Evolutionary conservation across 129 eudicot species (phyloP).

Genomic region (Heracleum sosnowskyi): DNA sequence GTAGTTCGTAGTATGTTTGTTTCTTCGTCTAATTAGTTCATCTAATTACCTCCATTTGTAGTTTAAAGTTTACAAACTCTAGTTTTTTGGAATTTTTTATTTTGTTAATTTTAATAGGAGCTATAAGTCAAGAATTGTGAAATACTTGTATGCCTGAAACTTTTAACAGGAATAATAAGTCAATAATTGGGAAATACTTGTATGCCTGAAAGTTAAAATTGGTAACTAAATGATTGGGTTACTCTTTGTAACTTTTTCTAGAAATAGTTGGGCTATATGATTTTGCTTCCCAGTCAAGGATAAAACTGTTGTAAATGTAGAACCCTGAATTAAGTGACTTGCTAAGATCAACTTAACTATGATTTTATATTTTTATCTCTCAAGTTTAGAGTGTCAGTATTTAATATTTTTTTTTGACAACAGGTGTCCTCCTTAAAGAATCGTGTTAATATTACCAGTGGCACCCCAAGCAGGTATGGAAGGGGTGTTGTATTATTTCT

Average conservation of each 20-base stretch:
- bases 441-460: slow-evolving; percentile 77
- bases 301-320: neutral
- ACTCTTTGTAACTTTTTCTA: neutral
- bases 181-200: neutral
- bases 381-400: neutral
- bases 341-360: slow-evolving; percentile 3
- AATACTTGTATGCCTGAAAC: neutral
- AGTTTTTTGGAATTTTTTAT: too few species aligned
- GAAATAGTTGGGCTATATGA: neutral
- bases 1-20: too few species aligned
- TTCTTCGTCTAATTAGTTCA: too few species aligned
- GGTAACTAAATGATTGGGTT: neutral
- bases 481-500: neutral
- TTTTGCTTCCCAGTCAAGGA: neutral
- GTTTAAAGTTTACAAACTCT: too few species aligned
- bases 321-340: neutral
- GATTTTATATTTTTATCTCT: slow-evolving; percentile 5
- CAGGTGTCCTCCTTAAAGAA: slow-evolving; percentile 67
- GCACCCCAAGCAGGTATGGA: slow-evolving; percentile 82
- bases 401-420: neutral
- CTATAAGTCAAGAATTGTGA: neutral
- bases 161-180: neutral
- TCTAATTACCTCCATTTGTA: too few species aligned
- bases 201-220: neutral
- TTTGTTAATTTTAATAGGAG: neutral